Conservation (phyloP, 805 yeast genomes). For the Komagataella ulmi region DNA sequence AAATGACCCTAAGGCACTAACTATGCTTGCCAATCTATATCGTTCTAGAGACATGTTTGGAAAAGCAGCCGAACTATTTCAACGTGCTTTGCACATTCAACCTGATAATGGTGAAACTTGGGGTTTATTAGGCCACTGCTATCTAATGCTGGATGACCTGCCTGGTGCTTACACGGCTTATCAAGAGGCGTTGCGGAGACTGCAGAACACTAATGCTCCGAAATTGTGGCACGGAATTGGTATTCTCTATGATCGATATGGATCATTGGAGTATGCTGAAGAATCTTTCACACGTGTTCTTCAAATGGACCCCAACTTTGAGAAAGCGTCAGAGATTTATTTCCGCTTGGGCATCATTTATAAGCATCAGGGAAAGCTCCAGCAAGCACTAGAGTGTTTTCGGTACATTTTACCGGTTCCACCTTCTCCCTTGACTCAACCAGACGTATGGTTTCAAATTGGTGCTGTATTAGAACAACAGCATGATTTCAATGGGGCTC, state of each 20-base stretch:
- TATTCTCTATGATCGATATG: constrained; percentile 89
- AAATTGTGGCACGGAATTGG: constrained; percentile 99
- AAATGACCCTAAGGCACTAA: constrained; percentile 71
- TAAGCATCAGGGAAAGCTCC: constrained; percentile 83
- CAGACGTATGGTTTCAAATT: constrained; percentile 97
- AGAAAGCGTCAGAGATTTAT: constrained; percentile 91
- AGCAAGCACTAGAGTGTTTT: constrained; percentile 87
- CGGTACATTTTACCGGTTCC: constrained; percentile 83
- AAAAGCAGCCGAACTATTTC: constrained; percentile 90
- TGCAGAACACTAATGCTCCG: constrained; percentile 90
- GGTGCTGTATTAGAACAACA: constrained; percentile 93
- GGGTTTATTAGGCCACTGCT: constrained; percentile 96
- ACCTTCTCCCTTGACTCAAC: constrained; percentile 90
- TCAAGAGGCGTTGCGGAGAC: constrained; percentile 86
- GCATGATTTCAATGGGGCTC: constrained; percentile 82
- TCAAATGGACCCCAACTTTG: constrained; percentile 92
- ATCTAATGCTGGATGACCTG: constrained; percentile 89
- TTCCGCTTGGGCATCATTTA: constrained; percentile 93
- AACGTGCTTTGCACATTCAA: constrained; percentile 67
- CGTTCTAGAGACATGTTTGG: constrained; percentile 83
- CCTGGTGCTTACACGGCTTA: constrained; percentile 94
- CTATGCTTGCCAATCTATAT: constrained; percentile 78
- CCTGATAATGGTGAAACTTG: constrained; percentile 93
- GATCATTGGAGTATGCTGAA: constrained; percentile 93
- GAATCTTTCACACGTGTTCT: constrained; percentile 95